Evolutionary conservation across 306 rosid genomes (phyloP).

Genomic region (Neltuma alba): DNA sequence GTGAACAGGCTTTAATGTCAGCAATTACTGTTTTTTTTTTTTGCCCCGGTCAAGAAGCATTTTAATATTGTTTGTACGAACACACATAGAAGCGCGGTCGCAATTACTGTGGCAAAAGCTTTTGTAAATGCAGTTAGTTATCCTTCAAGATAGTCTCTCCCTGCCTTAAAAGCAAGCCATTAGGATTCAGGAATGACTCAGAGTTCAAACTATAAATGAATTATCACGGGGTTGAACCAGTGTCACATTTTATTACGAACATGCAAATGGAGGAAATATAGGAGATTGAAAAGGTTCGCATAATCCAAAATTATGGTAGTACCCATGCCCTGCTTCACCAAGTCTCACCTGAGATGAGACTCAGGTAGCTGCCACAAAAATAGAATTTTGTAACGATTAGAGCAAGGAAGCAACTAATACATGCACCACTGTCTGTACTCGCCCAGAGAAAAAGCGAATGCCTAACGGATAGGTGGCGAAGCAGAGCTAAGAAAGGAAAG

Average conservation of each 20-base stretch:
- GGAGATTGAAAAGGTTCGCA: slow-evolving; percentile 24
- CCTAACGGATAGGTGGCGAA: slow-evolving; percentile 20
- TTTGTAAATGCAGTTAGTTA: background rate
- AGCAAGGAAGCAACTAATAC: slow-evolving; percentile 15
- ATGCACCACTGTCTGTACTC: slow-evolving; percentile 18
- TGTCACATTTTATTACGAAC: slow-evolving; percentile 24
- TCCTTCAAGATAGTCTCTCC: slow-evolving; percentile 28
- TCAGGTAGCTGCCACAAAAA: slow-evolving; percentile 28
- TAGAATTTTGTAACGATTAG: background rate
- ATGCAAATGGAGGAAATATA: slow-evolving; percentile 45
- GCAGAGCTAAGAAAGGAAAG: slow-evolving; percentile 35
- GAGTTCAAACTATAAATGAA: background rate
- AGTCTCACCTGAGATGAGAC: slow-evolving; percentile 33
- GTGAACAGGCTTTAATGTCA: background rate
- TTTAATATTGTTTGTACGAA: background rate
- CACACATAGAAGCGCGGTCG: background rate
- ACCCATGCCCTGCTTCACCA: slow-evolving; percentile 42
- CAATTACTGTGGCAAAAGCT: slow-evolving; percentile 12
- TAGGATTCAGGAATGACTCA: background rate
- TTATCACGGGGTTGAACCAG: slow-evolving; percentile 6
- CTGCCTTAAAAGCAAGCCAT: slow-evolving; percentile 27
- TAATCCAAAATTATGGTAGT: slow-evolving; percentile 9
- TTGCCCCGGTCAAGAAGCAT: too few relatives aligned
- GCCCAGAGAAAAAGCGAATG: slow-evolving; percentile 20
- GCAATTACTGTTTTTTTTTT: background rate